phyloP scores from a whole-genome alignment of 805 yeast genomes.

The Pichia paraexigua region DNA sequence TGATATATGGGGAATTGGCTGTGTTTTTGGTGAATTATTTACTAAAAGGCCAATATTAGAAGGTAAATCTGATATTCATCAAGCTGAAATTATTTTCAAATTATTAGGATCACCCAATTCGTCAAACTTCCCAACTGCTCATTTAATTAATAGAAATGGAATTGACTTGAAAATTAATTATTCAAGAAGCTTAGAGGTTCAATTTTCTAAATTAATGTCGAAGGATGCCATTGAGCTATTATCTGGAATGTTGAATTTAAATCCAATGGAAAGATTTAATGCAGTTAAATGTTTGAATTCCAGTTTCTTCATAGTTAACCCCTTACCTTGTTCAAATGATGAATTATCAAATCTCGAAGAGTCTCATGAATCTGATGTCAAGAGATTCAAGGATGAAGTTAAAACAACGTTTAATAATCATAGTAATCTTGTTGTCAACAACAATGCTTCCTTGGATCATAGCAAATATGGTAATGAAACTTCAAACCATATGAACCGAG shows the following conservation, averaged over 20 bases:
- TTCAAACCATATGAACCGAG: slow-evolving; percentile 4
- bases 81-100: slow-evolving; percentile 72
- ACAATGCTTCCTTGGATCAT: slow-evolving; percentile 7
- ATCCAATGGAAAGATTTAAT: slow-evolving; percentile 68
- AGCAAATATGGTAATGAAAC: slow-evolving; percentile 10
- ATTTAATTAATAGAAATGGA: slow-evolving; percentile 48
- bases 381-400: slow-evolving; percentile 40
- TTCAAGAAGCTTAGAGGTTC: slow-evolving; percentile 37
- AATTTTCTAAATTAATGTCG: slow-evolving; percentile 31
- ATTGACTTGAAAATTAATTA: slow-evolving; percentile 27
- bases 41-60: slow-evolving; percentile 73
- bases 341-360: slow-evolving; percentile 68
- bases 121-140: slow-evolving; percentile 53
- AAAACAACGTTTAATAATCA: not conserved
- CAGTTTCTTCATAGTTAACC: slow-evolving; percentile 57
- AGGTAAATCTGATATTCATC: slow-evolving; percentile 83
- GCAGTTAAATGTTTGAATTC: slow-evolving; percentile 73
- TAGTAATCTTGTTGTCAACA: not conserved
- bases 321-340: slow-evolving; percentile 48
- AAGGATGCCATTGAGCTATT: slow-evolving; percentile 48
- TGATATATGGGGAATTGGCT: slow-evolving; percentile 97
- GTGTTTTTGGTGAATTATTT: slow-evolving; percentile 89
- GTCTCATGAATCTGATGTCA: slow-evolving; percentile 81
- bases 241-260: slow-evolving; percentile 52
- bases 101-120: slow-evolving; percentile 73